Evolutionary conservation across 805 yeast species (phyloP), one percentile per base, ranked within the genome.

Genomic region (Saccharomycopsis fibuligera): DNA sequence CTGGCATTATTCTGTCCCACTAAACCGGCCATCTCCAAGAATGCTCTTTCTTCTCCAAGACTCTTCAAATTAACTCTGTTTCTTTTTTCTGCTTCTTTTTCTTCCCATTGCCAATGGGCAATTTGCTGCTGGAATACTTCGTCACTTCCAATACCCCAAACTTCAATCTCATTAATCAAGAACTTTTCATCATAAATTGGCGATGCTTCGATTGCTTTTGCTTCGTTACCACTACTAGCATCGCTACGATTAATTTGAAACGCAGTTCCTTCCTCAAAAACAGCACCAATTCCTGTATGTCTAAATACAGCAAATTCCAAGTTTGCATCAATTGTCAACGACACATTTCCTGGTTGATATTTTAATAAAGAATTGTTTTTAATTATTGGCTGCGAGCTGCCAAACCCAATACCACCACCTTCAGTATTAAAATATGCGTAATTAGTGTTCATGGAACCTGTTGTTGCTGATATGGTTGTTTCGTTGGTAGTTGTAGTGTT

Each of bases 61-160:
- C 74, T 76, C 45, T 75, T 72, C 29, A 81, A 56, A 58, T 89
- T 87, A 2, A 89, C 75, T 25, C 76, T 72, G 57, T 83, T 84
- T 45, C 97, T 70, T 33, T 88, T 81, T 56, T 79, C 75, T 0
- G 95, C 95, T 61, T 88, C 96, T 43, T 79, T 70, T 59, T 83
- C 84, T 60, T 91, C 97, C 96, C 96, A 89, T 57, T 83, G 89
- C 93, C 96, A 85, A 51, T 76, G 75, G 57, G 76, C 78, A 41
- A 74, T 69, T 64, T 90, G 96, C 53, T 83, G 90, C 27, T 75
- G 82, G 41, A 89, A 66, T 56, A 87, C 95, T 51, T 81, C 78
- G 8, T 76, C 79, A 5, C 86, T 79, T 1, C 97, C 98, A 49
- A 88, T 76, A 0, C 98, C 98, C 90, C 93, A 86, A 0, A 89